Base-by-base conservation (phyloP, 2,329 filamentous ascomycete species). In the Monosporascus sp. region DNA sequence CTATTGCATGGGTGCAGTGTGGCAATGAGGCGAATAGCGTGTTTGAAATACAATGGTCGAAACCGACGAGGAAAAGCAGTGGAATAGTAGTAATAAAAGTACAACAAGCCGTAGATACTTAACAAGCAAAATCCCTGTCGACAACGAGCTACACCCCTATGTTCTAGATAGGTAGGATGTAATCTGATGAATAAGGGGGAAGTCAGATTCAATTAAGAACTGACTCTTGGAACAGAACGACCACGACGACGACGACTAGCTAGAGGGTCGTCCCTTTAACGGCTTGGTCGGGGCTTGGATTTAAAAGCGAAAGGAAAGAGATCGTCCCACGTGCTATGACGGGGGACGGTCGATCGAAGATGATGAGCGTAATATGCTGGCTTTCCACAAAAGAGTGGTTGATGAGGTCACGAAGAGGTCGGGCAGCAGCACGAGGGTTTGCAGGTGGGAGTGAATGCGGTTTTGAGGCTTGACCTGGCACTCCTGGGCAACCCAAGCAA, bases 201-300 rank as follows among this genome's bases (percentile, higher is more conserved):
- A 58, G 59, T 63, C 65, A 67, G 57, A 68, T 66, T 67, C 67
- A 69, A 59, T 62, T 55, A 69, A 69, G 67, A 69, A 67, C 60
- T 69, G 62, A 56, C 62, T 56, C 49, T 49, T 39, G 52, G 55
- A 55, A 57, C 53, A 50, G n/a, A 36, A 54, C 9, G 44, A 48
- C 27, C 35, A 48, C 50, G 50, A 27, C 9, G 27, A 6, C 27
- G 31, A 35, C 31, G 31, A 2, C 31, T 35, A 14, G 31, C 11
- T 18, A 41, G 38, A 31, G 14, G 22, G 43, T 22, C 22, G 43
- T 31, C 43, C 25, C 43, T n/a, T 46, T 1, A 46, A n/a, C 20
- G 17, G 25, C 43, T 46, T 17, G 43, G 43, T 46, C 22, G 24
- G 31, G 18, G 43, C 11, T 35, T 35, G 4, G 31, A 17, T 46